Evolutionary conservation across 2,329 filamentous ascomycete species (phyloP).

Genomic region (Colletotrichum plurivorum): DNA sequence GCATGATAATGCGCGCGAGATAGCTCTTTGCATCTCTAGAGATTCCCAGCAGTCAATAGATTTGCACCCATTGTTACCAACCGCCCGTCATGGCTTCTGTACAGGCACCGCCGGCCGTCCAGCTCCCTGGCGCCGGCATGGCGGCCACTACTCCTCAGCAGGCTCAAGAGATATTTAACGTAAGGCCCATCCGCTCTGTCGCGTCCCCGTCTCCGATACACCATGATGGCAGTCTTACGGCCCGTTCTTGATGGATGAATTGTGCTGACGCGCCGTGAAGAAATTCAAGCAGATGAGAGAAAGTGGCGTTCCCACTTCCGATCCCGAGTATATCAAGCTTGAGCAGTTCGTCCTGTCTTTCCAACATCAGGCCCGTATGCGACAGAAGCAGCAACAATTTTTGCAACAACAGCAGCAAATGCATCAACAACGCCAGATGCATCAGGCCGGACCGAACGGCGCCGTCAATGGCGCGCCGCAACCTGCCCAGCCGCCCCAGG

Average conservation of each 20-base stretch:
- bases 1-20: slow-evolving; percentile 42
- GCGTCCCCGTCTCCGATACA: background rate
- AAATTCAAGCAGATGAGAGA: slow-evolving; percentile 93
- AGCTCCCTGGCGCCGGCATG: slow-evolving; percentile 74
- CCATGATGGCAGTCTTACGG: slow-evolving; percentile 18
- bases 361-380: slow-evolving; percentile 74
- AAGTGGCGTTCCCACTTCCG: slow-evolving; percentile 82
- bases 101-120: slow-evolving; percentile 78
- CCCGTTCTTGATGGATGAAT: background rate
- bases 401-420: slow-evolving; percentile 60
- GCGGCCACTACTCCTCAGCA: slow-evolving; percentile 81
- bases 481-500: slow-evolving; percentile 53
- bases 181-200: slow-evolving; percentile 54
- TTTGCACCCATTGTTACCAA: slow-evolving; percentile 22
- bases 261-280: slow-evolving; percentile 60
- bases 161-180: slow-evolving; percentile 80
- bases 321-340: slow-evolving; percentile 90
- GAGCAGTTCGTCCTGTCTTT: slow-evolving; percentile 82
- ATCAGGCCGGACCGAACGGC: slow-evolving; percentile 68
- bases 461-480: slow-evolving; percentile 64
- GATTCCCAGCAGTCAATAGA: slow-evolving; percentile 38
- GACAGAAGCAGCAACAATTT: slow-evolving; percentile 61
- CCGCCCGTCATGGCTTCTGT: slow-evolving; percentile 79
- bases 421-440: slow-evolving; percentile 66
- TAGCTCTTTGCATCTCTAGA: slow-evolving; percentile 38